These are phyloP conservation scores for Fragaria iinumae DNA, from an alignment of 306 rosid species.

Conservation along the genomic window DNA sequence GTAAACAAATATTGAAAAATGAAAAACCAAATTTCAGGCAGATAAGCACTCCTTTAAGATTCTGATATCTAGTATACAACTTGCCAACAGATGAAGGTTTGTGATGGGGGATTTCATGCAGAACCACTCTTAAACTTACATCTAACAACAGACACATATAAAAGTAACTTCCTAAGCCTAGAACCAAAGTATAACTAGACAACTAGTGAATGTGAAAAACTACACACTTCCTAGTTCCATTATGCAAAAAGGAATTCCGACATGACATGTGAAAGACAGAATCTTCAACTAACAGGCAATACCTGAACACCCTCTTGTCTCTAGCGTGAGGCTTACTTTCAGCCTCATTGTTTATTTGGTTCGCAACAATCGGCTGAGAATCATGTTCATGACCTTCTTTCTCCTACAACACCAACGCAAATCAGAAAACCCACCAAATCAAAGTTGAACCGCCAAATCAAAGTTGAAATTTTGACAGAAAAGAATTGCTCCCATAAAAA, in stretches of 20 bases:
- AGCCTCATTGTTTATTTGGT: conserved; percentile 42
- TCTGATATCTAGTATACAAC: neutral
- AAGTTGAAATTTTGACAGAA: too few relatives aligned
- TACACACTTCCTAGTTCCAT: neutral
- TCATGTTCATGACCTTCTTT: conserved; percentile 43
- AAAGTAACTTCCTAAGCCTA: neutral
- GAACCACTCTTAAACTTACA: neutral
- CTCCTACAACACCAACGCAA: conserved; percentile 41
- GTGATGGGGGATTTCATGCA: conserved; percentile 9
- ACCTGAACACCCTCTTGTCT: too few relatives aligned
- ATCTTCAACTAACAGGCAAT: too few relatives aligned
- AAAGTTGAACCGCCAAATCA: too few relatives aligned
- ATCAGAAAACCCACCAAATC: neutral
- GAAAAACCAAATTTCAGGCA: conserved; percentile 6
- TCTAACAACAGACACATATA: too few relatives aligned
- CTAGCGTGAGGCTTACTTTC: conserved; percentile 53
- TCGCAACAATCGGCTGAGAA: conserved; percentile 39
- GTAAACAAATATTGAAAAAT: neutral
- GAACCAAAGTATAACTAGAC: neutral
- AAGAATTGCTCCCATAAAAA: too few relatives aligned
- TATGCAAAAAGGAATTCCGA: neutral
- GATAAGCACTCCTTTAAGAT: neutral
- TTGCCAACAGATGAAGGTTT: neutral
- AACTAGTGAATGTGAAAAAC: conserved; percentile 7
- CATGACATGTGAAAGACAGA: too few relatives aligned